Base-by-base conservation (phyloP, 805 yeast genomes). In the Hanseniaspora vineae region DNA sequence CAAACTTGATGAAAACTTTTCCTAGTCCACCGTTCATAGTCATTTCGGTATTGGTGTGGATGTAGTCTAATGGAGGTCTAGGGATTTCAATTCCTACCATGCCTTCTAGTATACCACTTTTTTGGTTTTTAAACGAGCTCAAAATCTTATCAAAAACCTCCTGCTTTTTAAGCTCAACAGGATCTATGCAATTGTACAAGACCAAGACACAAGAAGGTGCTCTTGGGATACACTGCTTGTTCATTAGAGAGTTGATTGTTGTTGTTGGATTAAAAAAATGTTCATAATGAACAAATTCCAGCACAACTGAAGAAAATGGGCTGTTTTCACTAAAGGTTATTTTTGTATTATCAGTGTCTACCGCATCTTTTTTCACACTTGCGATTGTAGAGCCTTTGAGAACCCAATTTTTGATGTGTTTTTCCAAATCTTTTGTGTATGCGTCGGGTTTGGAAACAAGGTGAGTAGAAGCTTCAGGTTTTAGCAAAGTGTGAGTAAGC, bases 1-100 rank as follows among this genome's bases (percentile, higher is more conserved):
- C 70, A 62, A 83, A 88, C 60, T 81, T 77, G 19, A 84, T 76
- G 60, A 71, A 87, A 0, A 87, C 71, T 52, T 77, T 81, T 0
- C 96, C 96, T 44, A 80, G 71, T 6, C 84, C 85, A 2, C 81
- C 70, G 35, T 69, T 67, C 3, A 65, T 55, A 44, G 65, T 64
- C 35, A 42, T 42, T 23, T 44, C 35, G n/a, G 44, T 43, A 37
- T 45, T 65, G 68, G 39, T 58, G 59, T 35, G 67, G 50, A 68
- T 69, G 56, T 65, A 69, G 40, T 65, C 67, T 1, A 58, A 55
- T 15, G 60, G 51, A 57, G 78, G 88, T 53, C 73, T 70, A 0
- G 92, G 88, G 15, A 87, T 75, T 48, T 70, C 71, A 1, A 85
- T 64, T 3, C 74, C 68, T 14, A 64, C 65, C 4, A 84, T 75